Evolutionary conservation across 352 stramenopile species (phyloP).

Genomic region (Poterioochromonas sp.): DNA sequence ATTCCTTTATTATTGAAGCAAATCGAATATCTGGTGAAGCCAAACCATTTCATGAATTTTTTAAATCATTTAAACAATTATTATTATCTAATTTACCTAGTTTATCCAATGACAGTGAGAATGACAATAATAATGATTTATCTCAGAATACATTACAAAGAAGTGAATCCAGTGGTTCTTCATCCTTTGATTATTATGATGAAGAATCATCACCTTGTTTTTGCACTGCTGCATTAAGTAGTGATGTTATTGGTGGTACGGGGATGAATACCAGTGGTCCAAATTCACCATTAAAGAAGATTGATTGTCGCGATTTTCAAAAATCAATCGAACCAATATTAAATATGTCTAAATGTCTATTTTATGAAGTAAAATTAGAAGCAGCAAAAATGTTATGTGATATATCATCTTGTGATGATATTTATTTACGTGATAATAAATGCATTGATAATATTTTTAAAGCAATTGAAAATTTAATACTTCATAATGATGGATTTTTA

Average conservation of each 20-base stretch:
- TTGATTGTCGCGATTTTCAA: no score
- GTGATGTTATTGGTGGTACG: background rate
- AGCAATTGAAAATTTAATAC: background rate
- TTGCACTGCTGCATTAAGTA: background rate
- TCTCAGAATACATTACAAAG: no score
- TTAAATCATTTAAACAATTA: background rate
- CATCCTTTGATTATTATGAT: no score
- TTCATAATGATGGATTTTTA: background rate
- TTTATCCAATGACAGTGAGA: background rate
- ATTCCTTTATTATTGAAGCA: background rate
- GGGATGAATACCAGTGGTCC: background rate
- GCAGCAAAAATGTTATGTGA: background rate
- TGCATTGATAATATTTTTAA: background rate
- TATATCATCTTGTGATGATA: background rate
- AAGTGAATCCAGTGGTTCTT: background rate
- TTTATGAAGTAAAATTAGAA: background rate
- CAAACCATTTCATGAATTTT: slow-evolving; percentile 1
- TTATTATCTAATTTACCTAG: background rate
- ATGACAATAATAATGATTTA: background rate
- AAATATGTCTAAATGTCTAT: background rate
- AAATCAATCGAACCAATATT: background rate
- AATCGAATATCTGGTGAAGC: background rate
- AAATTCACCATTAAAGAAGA: no score
- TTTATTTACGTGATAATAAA: background rate
- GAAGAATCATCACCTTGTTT: background rate